phyloP scores from a whole-genome alignment of 129 eudicot species.

The Erigeron canadensis region DNA sequence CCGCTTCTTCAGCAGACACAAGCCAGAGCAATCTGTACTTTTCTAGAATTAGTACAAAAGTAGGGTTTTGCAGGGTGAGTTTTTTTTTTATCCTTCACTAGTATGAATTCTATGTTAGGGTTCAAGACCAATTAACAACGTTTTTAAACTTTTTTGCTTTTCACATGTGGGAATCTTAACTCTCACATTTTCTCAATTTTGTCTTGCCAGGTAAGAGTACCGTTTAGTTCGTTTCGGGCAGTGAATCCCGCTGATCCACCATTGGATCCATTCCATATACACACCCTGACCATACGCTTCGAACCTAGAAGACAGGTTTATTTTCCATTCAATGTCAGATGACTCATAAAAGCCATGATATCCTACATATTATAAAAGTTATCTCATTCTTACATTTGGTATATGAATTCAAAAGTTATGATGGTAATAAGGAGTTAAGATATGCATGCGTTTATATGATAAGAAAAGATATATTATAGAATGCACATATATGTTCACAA shows the following conservation, averaged over 20 bases:
- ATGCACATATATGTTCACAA: too few species aligned
- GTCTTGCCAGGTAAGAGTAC: conserved; percentile 79
- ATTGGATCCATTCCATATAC: conserved; percentile 93
- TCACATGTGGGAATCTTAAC: conserved; percentile 26
- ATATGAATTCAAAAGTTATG: conserved; percentile 6
- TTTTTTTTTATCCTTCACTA: conserved; percentile 9
- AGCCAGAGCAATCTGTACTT: conserved; percentile 69
- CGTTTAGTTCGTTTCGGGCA: conserved; percentile 90
- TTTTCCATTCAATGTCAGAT: conserved; percentile 8
- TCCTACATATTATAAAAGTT: background rate
- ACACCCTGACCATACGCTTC: conserved; percentile 86
- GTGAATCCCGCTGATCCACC: conserved; percentile 94
- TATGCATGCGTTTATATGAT: too few species aligned
- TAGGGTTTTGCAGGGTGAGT: conserved; percentile 93
- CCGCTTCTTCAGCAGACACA: conserved; percentile 71
- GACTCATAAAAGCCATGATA: background rate
- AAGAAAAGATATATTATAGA: too few species aligned
- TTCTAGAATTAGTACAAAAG: conserved; percentile 87
- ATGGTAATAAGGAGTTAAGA: too few species aligned
- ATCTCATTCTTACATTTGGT: conserved; percentile 11
- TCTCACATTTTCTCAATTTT: too few species aligned
- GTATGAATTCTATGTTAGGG: background rate
- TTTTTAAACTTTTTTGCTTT: conserved; percentile 13
- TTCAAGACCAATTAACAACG: conserved; percentile 6
- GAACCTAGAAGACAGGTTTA: conserved; percentile 95